phyloP scores from a whole-genome alignment of 257 asterid genomes.

The Solanum chaucha region DNA sequence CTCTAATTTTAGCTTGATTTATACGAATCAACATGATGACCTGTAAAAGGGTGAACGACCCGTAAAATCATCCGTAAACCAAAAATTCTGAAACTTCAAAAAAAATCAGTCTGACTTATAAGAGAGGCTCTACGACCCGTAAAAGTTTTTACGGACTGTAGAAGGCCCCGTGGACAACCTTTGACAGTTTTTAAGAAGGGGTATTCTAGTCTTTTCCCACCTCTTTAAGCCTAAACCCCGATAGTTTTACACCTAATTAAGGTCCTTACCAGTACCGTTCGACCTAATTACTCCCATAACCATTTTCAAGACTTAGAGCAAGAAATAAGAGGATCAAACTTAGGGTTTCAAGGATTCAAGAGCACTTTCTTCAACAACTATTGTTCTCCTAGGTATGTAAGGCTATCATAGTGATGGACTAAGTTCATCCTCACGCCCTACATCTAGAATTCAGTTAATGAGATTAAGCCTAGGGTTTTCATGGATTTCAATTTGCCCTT shows the following conservation, averaged over 20 bases:
- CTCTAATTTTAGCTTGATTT: no score
- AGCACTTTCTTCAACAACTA: background rate
- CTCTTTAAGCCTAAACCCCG: background rate
- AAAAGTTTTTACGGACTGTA: no score
- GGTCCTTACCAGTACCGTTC: background rate
- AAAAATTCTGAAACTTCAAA: no score
- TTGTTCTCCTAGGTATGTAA: background rate
- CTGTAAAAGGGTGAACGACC: background rate
- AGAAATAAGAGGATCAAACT: background rate
- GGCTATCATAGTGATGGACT: background rate
- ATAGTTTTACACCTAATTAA: background rate
- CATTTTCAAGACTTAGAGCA: background rate
- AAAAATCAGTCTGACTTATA: background rate
- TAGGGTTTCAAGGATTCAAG: background rate
- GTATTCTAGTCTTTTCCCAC: background rate
- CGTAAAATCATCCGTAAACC: background rate
- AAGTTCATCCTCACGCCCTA: background rate
- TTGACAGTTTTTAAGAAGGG: background rate
- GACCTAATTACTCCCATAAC: no score
- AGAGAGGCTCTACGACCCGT: background rate
- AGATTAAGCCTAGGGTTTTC: background rate
- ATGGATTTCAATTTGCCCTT: background rate
- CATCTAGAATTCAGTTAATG: background rate
- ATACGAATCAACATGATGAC: background rate
- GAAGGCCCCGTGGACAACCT: no score